Conservation (phyloP, 176 grass and related monocot genomes). For the Aegilops sharonensis region DNA sequence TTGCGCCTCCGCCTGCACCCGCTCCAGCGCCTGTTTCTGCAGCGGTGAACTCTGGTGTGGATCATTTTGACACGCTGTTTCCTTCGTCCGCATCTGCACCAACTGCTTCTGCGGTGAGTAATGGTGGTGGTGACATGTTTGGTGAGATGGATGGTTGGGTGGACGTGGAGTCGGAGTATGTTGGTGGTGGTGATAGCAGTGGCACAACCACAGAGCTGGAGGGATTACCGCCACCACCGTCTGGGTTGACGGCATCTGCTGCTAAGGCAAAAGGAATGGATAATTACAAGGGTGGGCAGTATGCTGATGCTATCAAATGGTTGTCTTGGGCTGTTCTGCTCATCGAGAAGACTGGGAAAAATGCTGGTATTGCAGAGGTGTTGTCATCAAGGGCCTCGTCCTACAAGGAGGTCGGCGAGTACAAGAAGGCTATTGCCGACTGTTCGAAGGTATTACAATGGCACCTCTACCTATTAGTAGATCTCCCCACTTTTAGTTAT, state of each 20-base stretch:
- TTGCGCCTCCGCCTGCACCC: constrained; percentile 42
- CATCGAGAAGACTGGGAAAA: constrained; percentile 70
- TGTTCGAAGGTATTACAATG: constrained; percentile 70
- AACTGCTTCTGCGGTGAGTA: constrained; percentile 25
- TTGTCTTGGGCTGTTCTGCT: constrained; percentile 88
- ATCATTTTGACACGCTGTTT: constrained; percentile 80
- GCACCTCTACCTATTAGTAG: neutral
- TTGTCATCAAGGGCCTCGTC: constrained; percentile 94
- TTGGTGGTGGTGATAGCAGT: constrained; percentile 47
- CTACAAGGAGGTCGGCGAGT: constrained; percentile 98
- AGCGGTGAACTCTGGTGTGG: constrained; percentile 17
- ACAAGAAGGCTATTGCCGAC: constrained; percentile 99
- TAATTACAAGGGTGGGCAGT: constrained; percentile 95
- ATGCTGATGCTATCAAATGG: constrained; percentile 98
- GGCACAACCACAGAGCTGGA: constrained; percentile 78
- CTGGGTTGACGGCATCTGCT: constrained; percentile 61
- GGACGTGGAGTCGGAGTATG: constrained; percentile 63
- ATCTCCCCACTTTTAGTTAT: neutral
- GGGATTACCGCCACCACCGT: constrained; percentile 75
- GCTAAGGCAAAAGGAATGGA: constrained; percentile 89
- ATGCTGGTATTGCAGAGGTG: constrained; percentile 61
- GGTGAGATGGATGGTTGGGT: constrained; percentile 92
- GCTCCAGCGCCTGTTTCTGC: constrained; percentile 39
- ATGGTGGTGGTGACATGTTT: constrained; percentile 51
- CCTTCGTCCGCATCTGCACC: constrained; percentile 56